phyloP scores from a whole-genome alignment of 176 grass and related monocot genomes.

The Phragmites australis region DNA sequence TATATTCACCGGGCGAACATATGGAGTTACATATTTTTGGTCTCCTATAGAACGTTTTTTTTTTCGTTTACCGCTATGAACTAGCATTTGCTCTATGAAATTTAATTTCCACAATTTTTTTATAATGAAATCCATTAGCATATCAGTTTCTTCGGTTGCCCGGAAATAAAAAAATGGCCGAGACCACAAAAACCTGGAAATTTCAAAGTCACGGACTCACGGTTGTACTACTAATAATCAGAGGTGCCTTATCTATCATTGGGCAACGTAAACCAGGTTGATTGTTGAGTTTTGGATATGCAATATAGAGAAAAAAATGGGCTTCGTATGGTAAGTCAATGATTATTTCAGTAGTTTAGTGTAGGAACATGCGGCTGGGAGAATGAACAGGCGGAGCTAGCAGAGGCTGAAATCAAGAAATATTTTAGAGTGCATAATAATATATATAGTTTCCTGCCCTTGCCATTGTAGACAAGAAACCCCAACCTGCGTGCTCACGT shows the following conservation, averaged over 20 bases:
- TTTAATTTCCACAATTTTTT: too few relatives aligned
- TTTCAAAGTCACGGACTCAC: not conserved
- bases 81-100: too few relatives aligned
- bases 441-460: not conserved
- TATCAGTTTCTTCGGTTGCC: not conserved
- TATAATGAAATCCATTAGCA: too few relatives aligned
- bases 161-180: not conserved
- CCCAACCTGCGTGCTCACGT: slow-evolving; percentile 9
- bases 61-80: too few relatives aligned
- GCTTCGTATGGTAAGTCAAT: slow-evolving; percentile 38
- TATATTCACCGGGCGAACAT: not conserved
- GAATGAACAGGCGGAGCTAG: slow-evolving; percentile 30
- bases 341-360: slow-evolving; percentile 24
- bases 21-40: not conserved
- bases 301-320: not conserved
- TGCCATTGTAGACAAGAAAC: slow-evolving; percentile 33
- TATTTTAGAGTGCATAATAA: not conserved
- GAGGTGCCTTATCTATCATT: not conserved
- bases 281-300: not conserved
- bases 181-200: not conserved
- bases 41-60: too few relatives aligned
- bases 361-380: slow-evolving; percentile 11
- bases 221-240: not conserved
- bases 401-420: not conserved
- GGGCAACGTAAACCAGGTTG: not conserved